A percentile compares a stretch with the other conserved stretches of the same genome.
Evolutionary conservation across 257 asterid genomes (phyloP).

Genomic region (Penstemon newberryi): DNA sequence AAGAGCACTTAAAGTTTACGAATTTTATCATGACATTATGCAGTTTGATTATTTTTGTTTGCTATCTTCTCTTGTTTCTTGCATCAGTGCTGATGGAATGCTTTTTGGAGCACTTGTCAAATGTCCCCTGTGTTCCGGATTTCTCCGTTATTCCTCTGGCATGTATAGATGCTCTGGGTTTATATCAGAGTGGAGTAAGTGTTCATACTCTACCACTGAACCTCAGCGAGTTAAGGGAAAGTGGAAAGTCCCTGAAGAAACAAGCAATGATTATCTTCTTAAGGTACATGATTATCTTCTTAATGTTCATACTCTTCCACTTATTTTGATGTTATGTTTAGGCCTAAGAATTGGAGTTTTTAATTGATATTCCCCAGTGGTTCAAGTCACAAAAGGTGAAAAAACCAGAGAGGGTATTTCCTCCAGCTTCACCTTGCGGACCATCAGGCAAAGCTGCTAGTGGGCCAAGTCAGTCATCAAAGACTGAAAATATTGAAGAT

Average conservation of each 20-base stretch:
- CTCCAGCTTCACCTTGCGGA: slow-evolving; percentile 52
- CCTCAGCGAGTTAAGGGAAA: slow-evolving; percentile 76
- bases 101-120: slow-evolving; percentile 77
- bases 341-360: slow-evolving; percentile 21
- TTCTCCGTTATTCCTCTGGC: slow-evolving; percentile 71
- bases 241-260: slow-evolving; percentile 88
- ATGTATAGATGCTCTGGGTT: slow-evolving; percentile 81
- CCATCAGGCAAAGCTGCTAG: slow-evolving; percentile 42
- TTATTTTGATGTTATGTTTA: slow-evolving; percentile 15
- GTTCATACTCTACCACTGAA: slow-evolving; percentile 70
- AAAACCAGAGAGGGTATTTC: slow-evolving; percentile 65
- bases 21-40: slow-evolving; percentile 8
- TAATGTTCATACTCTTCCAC: slow-evolving; percentile 13
- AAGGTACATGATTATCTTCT: slow-evolving; percentile 46
- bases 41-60: slow-evolving; percentile 21
- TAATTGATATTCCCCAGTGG: slow-evolving; percentile 65
- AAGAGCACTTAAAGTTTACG: neutral
- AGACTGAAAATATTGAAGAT: slow-evolving; percentile 58
- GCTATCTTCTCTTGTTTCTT: slow-evolving; percentile 4
- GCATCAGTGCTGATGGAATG: slow-evolving; percentile 94
- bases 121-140: slow-evolving; percentile 82
- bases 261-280: slow-evolving; percentile 66
- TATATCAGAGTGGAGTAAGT: slow-evolving; percentile 91
- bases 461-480: slow-evolving; percentile 38
- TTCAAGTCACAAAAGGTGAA: slow-evolving; percentile 80